phyloP scores from a whole-genome alignment of 1,284 basidiomycete genomes.

The Apiotrichum sp. region DNA sequence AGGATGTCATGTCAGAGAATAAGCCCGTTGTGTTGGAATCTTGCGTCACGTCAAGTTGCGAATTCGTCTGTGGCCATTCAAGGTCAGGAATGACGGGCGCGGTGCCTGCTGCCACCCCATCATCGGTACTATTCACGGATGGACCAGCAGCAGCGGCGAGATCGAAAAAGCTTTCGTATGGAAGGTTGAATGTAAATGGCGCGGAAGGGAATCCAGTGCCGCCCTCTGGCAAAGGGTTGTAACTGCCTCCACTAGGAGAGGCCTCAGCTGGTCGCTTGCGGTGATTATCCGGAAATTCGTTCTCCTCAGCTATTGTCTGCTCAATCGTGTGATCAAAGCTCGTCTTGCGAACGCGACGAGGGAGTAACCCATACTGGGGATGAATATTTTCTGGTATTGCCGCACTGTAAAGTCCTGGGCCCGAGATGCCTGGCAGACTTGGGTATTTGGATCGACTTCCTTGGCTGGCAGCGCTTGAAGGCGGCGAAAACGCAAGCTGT shows the following conservation, averaged over 20 bases:
- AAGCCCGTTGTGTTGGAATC: constrained; percentile 4
- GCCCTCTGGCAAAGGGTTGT: constrained; percentile 29
- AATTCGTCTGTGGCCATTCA: not conserved
- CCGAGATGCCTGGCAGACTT: constrained; percentile 42
- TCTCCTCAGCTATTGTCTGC: constrained; percentile 15
- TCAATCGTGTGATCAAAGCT: constrained; percentile 83
- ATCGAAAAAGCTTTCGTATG: constrained; percentile 63
- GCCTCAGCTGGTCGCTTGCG: constrained; percentile 43
- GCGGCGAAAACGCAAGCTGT: constrained; percentile 6
- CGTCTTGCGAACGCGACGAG: constrained; percentile 75
- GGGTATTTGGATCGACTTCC: constrained; percentile 10
- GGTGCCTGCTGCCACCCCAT: constrained; percentile 4
- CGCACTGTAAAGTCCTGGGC: constrained; percentile 36
- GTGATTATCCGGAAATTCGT: constrained; percentile 8
- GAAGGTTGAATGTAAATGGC: constrained; percentile 65
- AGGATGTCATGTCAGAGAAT: constrained; percentile 5
- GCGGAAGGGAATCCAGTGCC: constrained; percentile 58
- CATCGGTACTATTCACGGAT: not conserved
- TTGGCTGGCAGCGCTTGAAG: constrained; percentile 4
- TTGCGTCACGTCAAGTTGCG: constrained; percentile 3
- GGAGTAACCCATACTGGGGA: constrained; percentile 57
- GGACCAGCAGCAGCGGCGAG: constrained; percentile 27
- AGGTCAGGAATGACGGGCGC: constrained; percentile 16
- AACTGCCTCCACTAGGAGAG: constrained; percentile 32
- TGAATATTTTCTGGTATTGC: constrained; percentile 45